phyloP scores from a whole-genome alignment of 768 basidiomycete species.

The Suillus discolor region DNA sequence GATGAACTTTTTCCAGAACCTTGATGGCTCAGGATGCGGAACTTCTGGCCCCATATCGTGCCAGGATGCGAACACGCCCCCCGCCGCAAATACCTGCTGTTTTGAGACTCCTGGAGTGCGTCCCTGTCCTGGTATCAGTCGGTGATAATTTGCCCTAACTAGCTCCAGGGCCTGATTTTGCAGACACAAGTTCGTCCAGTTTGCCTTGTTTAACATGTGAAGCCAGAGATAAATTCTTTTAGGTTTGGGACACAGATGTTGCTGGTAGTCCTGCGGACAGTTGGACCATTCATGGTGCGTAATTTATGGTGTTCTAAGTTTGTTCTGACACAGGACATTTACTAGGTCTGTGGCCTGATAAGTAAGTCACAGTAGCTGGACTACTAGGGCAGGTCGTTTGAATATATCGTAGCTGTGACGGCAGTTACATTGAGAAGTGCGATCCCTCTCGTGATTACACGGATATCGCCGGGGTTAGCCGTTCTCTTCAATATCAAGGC shows the following conservation, averaged over 20 bases:
- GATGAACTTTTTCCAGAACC: constrained; percentile 31
- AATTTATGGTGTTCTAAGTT: constrained; percentile 8
- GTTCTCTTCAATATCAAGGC: not conserved
- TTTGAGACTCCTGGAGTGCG: constrained; percentile 67
- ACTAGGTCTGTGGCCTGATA: constrained; percentile 67
- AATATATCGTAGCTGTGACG: constrained; percentile 52
- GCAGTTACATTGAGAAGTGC: constrained; percentile 35
- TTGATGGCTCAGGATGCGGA: constrained; percentile 54
- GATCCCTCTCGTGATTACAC: constrained; percentile 49
- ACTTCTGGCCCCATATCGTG: constrained; percentile 54
- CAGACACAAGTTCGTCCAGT: constrained; percentile 53
- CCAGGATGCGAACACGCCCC: constrained; percentile 42
- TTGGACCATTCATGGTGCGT: constrained; percentile 76
- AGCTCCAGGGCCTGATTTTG: constrained; percentile 55
- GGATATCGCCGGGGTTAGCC: constrained; percentile 41
- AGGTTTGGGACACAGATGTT: constrained; percentile 77
- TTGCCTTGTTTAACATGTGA: not conserved
- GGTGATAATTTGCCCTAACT: constrained; percentile 2
- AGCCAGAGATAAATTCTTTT: constrained; percentile 3
- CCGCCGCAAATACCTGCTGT: constrained; percentile 57
- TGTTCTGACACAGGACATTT: not conserved
- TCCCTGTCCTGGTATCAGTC: constrained; percentile 12
- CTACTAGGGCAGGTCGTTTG: not conserved
- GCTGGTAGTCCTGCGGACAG: constrained; percentile 62
- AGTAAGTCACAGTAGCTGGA: constrained; percentile 37